phyloP scores from a whole-genome alignment of 2,329 filamentous ascomycete species.

The Neopestalotiopsis sp. region DNA sequence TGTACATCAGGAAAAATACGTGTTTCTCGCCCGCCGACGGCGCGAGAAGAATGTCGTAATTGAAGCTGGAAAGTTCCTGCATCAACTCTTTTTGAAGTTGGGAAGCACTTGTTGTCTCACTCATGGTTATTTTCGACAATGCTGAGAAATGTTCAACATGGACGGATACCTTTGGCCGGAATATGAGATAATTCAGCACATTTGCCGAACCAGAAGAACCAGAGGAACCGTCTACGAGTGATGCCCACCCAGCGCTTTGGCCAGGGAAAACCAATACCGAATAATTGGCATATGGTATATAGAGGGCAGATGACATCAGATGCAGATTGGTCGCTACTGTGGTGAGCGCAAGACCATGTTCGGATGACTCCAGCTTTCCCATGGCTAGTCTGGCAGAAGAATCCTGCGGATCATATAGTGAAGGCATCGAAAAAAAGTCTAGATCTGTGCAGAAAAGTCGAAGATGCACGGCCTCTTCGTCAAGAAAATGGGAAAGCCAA shows the following conservation, averaged over 20 bases:
- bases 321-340: slow-evolving; percentile 30
- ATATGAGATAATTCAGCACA: slow-evolving; percentile 31
- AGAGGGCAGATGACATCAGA: slow-evolving; percentile 27
- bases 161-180: slow-evolving; percentile 21
- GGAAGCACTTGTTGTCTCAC: slow-evolving; percentile 17
- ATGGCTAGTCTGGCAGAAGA: slow-evolving; percentile 26
- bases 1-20: slow-evolving; percentile 15
- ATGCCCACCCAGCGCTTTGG: slow-evolving; percentile 28
- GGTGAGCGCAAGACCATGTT: slow-evolving; percentile 22
- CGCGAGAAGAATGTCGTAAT: slow-evolving; percentile 14
- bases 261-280: slow-evolving; percentile 36
- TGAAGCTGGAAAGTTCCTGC: background rate
- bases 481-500: slow-evolving; percentile 32
- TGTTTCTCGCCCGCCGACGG: slow-evolving; percentile 1
- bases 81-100: background rate
- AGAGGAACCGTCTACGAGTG: slow-evolving; percentile 20
- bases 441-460: slow-evolving; percentile 28
- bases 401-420: slow-evolving; percentile 20
- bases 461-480: slow-evolving; percentile 28
- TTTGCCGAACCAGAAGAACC: slow-evolving; percentile 18
- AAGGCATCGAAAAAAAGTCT: slow-evolving; percentile 27
- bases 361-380: slow-evolving; percentile 27
- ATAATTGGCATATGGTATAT: slow-evolving; percentile 30
- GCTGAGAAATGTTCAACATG: slow-evolving; percentile 28
- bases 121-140: slow-evolving; percentile 11